phyloP scores from a whole-genome alignment of 1,284 basidiomycete species.

The Pterulicium gracile region DNA sequence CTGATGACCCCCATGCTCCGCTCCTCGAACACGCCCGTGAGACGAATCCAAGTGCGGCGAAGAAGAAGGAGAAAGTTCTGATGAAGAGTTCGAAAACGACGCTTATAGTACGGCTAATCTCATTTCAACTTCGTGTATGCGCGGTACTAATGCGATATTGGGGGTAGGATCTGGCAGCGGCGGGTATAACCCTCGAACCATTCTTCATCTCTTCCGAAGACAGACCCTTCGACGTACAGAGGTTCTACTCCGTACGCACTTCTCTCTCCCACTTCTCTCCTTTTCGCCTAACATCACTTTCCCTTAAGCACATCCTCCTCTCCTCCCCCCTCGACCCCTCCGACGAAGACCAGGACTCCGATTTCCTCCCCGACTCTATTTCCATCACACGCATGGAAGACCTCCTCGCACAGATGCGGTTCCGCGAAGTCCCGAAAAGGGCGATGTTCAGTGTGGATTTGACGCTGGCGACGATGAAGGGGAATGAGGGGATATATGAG shows the following conservation, averaged over 20 bases:
- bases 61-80: conserved; percentile 29
- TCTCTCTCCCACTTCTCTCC: no score
- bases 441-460: conserved; percentile 78
- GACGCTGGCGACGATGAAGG: conserved; percentile 40
- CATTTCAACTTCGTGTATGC: conserved; percentile 1
- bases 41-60: neutral
- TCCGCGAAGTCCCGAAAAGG: conserved; percentile 84
- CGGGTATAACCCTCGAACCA: conserved; percentile 78
- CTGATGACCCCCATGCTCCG: conserved; percentile 56
- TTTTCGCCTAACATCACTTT: conserved; percentile 5
- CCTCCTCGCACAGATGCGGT: conserved; percentile 73
- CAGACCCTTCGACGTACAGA: conserved; percentile 62
- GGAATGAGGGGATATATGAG: neutral
- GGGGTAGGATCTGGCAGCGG: conserved; percentile 75
- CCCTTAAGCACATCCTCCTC: conserved; percentile 25
- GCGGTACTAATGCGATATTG: conserved; percentile 6
- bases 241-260: conserved; percentile 82
- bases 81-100: conserved; percentile 60
- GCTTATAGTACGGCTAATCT: conserved; percentile 36
- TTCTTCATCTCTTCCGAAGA: conserved; percentile 80
- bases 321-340: conserved; percentile 43
- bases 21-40: conserved; percentile 5
- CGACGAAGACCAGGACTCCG: conserved; percentile 38
- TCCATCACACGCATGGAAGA: conserved; percentile 68
- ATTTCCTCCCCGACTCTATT: conserved; percentile 50